Percentiles rank a stretch among this genome's conserved stretches.
Conservation (phyloP, 805 yeast species). For the Saccharomycopsis lassenensis region DNA sequence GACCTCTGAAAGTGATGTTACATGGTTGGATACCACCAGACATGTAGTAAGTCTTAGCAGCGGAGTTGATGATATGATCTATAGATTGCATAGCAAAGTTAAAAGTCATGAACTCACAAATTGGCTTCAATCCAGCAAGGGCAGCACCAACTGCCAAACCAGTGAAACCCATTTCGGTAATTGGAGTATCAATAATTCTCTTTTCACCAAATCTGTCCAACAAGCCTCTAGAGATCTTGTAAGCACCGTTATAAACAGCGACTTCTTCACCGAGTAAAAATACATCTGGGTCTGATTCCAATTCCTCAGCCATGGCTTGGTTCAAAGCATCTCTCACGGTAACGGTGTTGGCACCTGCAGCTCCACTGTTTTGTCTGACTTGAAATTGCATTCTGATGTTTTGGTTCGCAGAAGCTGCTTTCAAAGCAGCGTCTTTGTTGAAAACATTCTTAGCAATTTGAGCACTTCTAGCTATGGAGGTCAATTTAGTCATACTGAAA, state of each 20-base stretch:
- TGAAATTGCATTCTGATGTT: conserved; percentile 14
- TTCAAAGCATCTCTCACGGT: conserved; percentile 97
- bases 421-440: conserved; percentile 3
- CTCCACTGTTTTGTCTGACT: conserved; percentile 18
- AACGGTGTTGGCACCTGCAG: conserved; percentile 46
- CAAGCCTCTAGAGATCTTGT: conserved; percentile 91
- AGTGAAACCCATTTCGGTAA: conserved; percentile 98
- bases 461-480: conserved; percentile 16
- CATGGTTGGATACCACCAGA: conserved; percentile 98
- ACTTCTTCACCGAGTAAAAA: conserved; percentile 98
- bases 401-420: conserved; percentile 9
- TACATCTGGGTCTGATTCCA: conserved; percentile 90
- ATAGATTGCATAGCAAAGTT: conserved; percentile 99
- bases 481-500: conserved; percentile 12
- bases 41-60: conserved; percentile 98
- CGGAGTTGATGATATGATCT: conserved; percentile 96
- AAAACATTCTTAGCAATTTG: conserved; percentile 15
- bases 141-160: conserved; percentile 94
- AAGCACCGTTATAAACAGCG: conserved; percentile 98
- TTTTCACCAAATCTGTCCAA: conserved; percentile 92
- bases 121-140: conserved; percentile 91
- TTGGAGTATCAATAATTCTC: conserved; percentile 92
- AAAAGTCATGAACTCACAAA: conserved; percentile 98
- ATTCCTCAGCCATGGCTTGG: conserved; percentile 91
- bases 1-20: conserved; percentile 97